Evolutionary conservation across 768 basidiomycete genomes (phyloP).

Genomic region (Pleurotus tuber-regium): DNA sequence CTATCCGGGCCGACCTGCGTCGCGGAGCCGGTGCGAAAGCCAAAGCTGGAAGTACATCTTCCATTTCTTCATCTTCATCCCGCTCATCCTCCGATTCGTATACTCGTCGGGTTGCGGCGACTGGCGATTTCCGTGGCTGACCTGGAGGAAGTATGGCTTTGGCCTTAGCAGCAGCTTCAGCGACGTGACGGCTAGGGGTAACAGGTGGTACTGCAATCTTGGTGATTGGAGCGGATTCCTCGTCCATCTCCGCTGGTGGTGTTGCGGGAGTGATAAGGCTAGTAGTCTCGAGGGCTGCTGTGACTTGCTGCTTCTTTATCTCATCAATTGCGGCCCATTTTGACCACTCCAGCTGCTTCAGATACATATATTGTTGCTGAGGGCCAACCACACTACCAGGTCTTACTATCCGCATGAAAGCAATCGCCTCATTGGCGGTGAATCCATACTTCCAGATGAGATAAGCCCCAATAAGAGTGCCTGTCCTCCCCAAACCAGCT

Average conservation of each 20-base stretch:
- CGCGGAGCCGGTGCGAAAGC: constrained; percentile 44
- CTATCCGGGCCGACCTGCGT: constrained; percentile 36
- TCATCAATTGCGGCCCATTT: constrained; percentile 93
- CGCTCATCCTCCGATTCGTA: constrained; percentile 32
- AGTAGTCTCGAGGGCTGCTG: constrained; percentile 32
- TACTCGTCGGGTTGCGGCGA: constrained; percentile 57
- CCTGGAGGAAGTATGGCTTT: constrained; percentile 73
- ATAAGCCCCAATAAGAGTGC: constrained; percentile 96
- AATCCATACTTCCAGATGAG: constrained; percentile 99
- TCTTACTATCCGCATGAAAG: constrained; percentile 96
- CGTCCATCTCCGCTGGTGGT: constrained; percentile 76
- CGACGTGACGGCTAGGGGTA: constrained; percentile 77
- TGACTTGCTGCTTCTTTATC: constrained; percentile 48
- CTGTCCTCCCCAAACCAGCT: constrained; percentile 94
- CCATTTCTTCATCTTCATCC: constrained; percentile 64
- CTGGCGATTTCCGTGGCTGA: constrained; percentile 86
- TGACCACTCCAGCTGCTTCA: constrained; percentile 91
- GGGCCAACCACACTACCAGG: constrained; percentile 93
- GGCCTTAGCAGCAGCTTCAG: constrained; percentile 66
- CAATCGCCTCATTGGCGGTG: constrained; percentile 93
- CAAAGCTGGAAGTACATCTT: constrained; percentile 65
- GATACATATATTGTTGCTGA: constrained; percentile 93
- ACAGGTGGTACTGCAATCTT: constrained; percentile 59
- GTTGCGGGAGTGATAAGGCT: constrained; percentile 71
- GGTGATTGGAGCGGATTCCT: constrained; percentile 37